Conservation (phyloP, 352 stramenopile species). For the Phytopythium sindhum region DNA sequence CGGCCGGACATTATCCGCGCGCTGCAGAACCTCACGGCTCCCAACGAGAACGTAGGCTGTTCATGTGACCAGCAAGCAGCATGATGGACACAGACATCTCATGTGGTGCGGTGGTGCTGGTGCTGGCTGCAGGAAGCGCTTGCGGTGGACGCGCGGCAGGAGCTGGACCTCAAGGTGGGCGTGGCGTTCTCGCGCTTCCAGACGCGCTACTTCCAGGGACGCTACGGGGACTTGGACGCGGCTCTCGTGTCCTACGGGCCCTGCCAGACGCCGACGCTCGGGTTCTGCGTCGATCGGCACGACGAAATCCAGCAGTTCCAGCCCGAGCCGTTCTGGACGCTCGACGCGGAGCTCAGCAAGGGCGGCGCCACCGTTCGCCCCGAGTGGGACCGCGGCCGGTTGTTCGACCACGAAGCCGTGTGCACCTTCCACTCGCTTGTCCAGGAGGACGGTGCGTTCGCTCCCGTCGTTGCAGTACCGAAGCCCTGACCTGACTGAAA, state of each 20-base stretch:
- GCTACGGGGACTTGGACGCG: slow-evolving; percentile 86
- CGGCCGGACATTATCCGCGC: slow-evolving; percentile 66
- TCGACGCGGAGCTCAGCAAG: slow-evolving; percentile 47
- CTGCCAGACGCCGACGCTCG: slow-evolving; percentile 87
- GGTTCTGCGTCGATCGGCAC: slow-evolving; percentile 87
- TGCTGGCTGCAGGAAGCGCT: slow-evolving; percentile 41
- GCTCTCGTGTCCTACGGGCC: slow-evolving; percentile 82
- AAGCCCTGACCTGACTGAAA: no score
- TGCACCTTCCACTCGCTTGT: slow-evolving; percentile 27
- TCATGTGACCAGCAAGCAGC: no score
- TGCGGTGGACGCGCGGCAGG: slow-evolving; percentile 84
- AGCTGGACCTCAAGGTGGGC: slow-evolving; percentile 89
- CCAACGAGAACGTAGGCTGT: slow-evolving; percentile 49
- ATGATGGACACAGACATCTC: background rate
- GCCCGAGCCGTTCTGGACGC: slow-evolving; percentile 52
- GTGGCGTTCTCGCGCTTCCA: slow-evolving; percentile 88
- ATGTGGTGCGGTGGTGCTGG: background rate
- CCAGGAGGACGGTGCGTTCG: slow-evolving; percentile 45
- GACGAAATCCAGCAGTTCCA: slow-evolving; percentile 90
- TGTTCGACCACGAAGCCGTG: slow-evolving; percentile 42
- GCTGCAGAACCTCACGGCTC: slow-evolving; percentile 43
- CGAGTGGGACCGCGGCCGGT: slow-evolving; percentile 26
- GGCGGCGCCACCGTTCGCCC: slow-evolving; percentile 21
- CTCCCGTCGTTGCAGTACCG: no score
- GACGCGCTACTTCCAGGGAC: slow-evolving; percentile 88